phyloP scores from a whole-genome alignment of 1,284 basidiomycete genomes.

The Sanghuangporus baumii region DNA sequence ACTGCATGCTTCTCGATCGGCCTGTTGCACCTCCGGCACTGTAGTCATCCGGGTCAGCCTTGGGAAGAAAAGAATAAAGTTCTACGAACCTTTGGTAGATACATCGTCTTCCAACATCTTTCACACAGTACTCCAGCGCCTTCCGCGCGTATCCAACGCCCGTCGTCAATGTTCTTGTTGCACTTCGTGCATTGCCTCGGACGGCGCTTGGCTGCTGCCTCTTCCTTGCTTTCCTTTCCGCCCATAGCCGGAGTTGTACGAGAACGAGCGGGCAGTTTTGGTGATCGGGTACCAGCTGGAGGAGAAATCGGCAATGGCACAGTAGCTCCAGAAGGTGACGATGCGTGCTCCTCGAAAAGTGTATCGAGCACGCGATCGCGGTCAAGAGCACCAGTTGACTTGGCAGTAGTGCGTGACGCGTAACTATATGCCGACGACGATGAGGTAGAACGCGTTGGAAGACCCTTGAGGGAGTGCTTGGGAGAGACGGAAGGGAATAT shows the following conservation, averaged over 20 bases:
- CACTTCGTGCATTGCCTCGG: slow-evolving; percentile 57
- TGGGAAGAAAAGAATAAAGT: slow-evolving; percentile 20
- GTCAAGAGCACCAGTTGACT: slow-evolving; percentile 28
- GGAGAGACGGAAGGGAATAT: slow-evolving; percentile 9
- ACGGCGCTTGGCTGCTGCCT: neutral
- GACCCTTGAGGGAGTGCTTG: slow-evolving; percentile 23
- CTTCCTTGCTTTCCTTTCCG: slow-evolving; percentile 17
- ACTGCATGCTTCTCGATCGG: slow-evolving; percentile 88
- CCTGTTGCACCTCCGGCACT: slow-evolving; percentile 80
- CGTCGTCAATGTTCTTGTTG: slow-evolving; percentile 63
- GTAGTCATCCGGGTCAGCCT: slow-evolving; percentile 13
- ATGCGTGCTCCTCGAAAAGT: slow-evolving; percentile 40
- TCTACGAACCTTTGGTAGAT: slow-evolving; percentile 71
- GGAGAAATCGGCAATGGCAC: slow-evolving; percentile 30
- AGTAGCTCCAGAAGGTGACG: slow-evolving; percentile 21
- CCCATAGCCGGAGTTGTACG: slow-evolving; percentile 44
- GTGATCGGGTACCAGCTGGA: slow-evolving; percentile 31
- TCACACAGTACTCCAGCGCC: slow-evolving; percentile 76
- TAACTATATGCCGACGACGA: slow-evolving; percentile 23
- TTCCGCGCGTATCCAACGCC: slow-evolving; percentile 62
- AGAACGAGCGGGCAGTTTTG: slow-evolving; percentile 50
- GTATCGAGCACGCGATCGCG: slow-evolving; percentile 37
- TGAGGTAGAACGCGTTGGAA: slow-evolving; percentile 27
- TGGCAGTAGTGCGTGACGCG: slow-evolving; percentile 17
- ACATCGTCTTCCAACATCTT: slow-evolving; percentile 89